These are phyloP conservation scores for Pyrus hybrid DNA, from an alignment of 331 rosid species.

Conservation along the genomic window DNA sequence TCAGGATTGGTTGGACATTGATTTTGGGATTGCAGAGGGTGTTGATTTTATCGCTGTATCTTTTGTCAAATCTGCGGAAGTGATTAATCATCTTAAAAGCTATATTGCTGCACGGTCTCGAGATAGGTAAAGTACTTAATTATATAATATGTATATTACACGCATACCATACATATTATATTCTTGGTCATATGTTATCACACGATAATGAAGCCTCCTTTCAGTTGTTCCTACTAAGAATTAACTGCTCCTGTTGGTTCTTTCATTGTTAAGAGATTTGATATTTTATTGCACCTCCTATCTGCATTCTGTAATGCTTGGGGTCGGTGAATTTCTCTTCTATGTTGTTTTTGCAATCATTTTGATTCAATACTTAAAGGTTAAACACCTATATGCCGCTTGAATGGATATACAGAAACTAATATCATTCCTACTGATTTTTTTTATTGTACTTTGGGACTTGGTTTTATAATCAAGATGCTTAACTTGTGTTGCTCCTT, in stretches of 20 bases:
- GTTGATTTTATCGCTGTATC: slow-evolving; percentile 92
- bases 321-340: not conserved
- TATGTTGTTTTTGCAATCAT: not conserved
- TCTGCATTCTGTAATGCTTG: not conserved
- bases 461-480: not conserved
- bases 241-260: no score
- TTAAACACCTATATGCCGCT: not conserved
- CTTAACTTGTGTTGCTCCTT: not conserved
- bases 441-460: not conserved
- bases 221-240: not conserved
- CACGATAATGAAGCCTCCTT: not conserved
- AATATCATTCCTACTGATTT: not conserved
- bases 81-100: slow-evolving; percentile 87
- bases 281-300: not conserved
- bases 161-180: not conserved
- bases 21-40: slow-evolving; percentile 90
- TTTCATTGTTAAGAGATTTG: not conserved
- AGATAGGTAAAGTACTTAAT: slow-evolving; percentile 40
- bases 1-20: slow-evolving; percentile 97
- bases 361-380: not conserved
- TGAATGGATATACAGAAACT: not conserved
- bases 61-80: slow-evolving; percentile 95
- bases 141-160: not conserved
- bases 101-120: slow-evolving; percentile 88
- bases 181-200: not conserved